These are phyloP conservation scores for Didymellaceae sp. DNA, from an alignment of 2,329 filamentous ascomycete species.

Conservation along the genomic window DNA sequence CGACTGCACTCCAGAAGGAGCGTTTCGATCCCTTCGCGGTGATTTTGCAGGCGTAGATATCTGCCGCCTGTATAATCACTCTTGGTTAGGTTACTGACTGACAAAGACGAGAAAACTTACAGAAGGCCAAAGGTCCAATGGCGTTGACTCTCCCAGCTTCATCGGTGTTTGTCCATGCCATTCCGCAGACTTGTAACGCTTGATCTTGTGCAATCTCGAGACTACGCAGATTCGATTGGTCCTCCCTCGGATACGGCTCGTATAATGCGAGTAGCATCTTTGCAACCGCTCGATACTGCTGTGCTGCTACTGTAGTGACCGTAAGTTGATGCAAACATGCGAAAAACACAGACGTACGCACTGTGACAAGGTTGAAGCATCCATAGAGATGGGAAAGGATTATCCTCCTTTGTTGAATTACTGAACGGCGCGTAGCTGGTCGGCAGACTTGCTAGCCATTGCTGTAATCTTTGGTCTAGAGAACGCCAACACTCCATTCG, in stretches of 20 bases:
- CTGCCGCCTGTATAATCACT: not conserved
- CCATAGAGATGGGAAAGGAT: not conserved
- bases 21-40: not conserved
- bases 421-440: not conserved
- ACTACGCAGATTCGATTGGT: too few species aligned
- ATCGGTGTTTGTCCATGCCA: not conserved
- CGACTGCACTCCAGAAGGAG: not conserved
- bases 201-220: not conserved
- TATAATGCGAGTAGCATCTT: not conserved
- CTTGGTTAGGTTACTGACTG: not conserved
- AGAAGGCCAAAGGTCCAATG: not conserved
- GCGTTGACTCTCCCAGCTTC: not conserved
- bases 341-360: not conserved
- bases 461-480: not conserved
- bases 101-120: not conserved
- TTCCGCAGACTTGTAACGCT: not conserved
- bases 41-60: not conserved
- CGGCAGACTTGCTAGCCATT: not conserved
- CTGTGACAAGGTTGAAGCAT: not conserved
- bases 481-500: not conserved
- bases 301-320: not conserved
- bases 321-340: not conserved
- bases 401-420: not conserved
- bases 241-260: not conserved
- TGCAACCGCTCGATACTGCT: not conserved